Base-by-base conservation (phyloP, 495 filamentous ascomycete genomes). In the Aspergillus taichungensis region DNA sequence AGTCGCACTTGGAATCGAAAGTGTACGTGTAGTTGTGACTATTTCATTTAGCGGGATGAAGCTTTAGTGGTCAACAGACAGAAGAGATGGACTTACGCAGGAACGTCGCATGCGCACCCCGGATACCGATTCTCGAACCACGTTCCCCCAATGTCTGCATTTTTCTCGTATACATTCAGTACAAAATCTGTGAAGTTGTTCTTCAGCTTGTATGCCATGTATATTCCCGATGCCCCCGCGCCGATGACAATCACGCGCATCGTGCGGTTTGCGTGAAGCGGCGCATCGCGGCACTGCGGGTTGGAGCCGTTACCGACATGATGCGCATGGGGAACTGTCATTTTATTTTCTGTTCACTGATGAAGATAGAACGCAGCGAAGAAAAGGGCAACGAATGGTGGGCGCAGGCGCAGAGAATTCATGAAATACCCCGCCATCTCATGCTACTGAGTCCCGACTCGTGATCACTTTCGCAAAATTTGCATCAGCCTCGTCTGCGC, bases 81-180 rank as follows among this genome's bases (percentile, higher is more conserved):
- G 32, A 34, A 12, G 32, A 34, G 32, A 34, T 12, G 9, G 32
- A 7, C 13, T 24, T 57, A 51, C 9, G 59, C 42, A 6, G 60
- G 60, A 30, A 52, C 35, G 37, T 62, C 49, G 45, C 68, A 74
- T n/a, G 67, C 65, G 8, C 76, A 72, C 13, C 78, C 78, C 3
- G 77, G 75, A 59, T 84, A 82, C 42, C 66, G 63, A 43, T 83
- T 82, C 58, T 79, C 77, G 40, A 71, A 76, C 79, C 79, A 84
- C 1, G 78, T 79, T 2, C 80, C 79, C 8, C 77, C 74, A 47
- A 82, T 66, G 13, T 78, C 80, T 3, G 54, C 58, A 52, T 86
- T 86, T 72, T 86, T 86, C 59, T 87, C 83, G 58, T 82, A 87
- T 42, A 82, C 76, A 12, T 71, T 63, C 32, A 77, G 61, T 9